Evolutionary conservation across 2,329 filamentous ascomycete species (phyloP).

Genomic region (Calonectria henricotiae): DNA sequence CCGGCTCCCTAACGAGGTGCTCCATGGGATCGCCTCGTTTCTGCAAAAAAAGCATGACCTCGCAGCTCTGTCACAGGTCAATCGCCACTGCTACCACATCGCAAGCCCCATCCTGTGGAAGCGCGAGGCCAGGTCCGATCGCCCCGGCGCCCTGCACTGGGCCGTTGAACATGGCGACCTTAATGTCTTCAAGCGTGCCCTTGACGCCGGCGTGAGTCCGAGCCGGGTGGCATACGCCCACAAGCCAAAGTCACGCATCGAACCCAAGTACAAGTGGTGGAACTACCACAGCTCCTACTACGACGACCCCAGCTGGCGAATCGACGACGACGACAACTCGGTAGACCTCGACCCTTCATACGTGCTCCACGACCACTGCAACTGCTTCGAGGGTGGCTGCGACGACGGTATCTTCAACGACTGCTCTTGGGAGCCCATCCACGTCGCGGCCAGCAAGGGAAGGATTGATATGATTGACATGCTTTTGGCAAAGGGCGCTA

Average conservation of each 20-base stretch:
- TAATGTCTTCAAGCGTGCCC: conserved; percentile 46
- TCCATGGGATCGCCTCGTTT: conserved; percentile 48
- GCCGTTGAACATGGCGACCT: conserved; percentile 49
- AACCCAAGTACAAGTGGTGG: conserved; percentile 49
- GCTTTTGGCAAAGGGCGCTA: conserved; percentile 49
- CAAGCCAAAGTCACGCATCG: conserved; percentile 50
- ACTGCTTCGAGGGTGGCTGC: conserved; percentile 51
- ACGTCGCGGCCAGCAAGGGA: conserved; percentile 52
- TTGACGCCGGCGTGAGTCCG: conserved; percentile 48
- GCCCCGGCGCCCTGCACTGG: conserved; percentile 52
- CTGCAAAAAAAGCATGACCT: conserved; percentile 51
- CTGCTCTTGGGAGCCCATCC: conserved; percentile 52
- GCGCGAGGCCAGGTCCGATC: conserved; percentile 49
- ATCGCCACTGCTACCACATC: conserved; percentile 49
- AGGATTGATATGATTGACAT: conserved; percentile 51
- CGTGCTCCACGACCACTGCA: conserved; percentile 49
- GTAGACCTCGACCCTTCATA: conserved; percentile 51
- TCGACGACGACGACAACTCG: conserved; percentile 50
- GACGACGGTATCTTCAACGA: conserved; percentile 53
- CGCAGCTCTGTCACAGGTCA: conserved; percentile 48
- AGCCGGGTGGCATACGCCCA: conserved; percentile 50
- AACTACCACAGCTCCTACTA: conserved; percentile 52
- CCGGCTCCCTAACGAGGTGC: conserved; percentile 53
- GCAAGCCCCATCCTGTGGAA: conserved; percentile 52
- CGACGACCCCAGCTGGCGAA: conserved; percentile 49